Evolutionary conservation across 768 basidiomycete species (phyloP).

Genomic region (Pisolithus microcarpus): DNA sequence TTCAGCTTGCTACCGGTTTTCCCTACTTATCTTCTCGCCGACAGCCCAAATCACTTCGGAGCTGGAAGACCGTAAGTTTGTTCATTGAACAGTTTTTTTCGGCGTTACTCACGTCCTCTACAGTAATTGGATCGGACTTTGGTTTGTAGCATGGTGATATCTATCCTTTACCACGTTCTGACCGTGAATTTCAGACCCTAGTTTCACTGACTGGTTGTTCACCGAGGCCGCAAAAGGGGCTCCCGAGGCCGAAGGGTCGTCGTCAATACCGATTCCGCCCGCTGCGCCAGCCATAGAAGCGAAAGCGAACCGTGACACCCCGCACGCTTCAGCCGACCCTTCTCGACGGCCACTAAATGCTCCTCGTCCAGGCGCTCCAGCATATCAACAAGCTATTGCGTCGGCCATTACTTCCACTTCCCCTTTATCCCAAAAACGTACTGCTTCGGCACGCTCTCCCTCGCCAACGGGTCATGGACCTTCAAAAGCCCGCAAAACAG

Average conservation of each 20-base stretch:
- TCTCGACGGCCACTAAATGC: conserved; percentile 36
- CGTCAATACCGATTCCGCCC: conserved; percentile 24
- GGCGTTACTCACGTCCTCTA: conserved; percentile 11
- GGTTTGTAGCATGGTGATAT: conserved; percentile 37
- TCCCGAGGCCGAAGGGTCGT: conserved; percentile 40
- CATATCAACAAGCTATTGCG: conserved; percentile 71
- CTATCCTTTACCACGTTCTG: neutral
- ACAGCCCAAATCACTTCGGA: conserved; percentile 83
- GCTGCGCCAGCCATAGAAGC: conserved; percentile 20
- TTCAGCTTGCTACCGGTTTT: conserved; percentile 4
- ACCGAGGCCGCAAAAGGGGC: conserved; percentile 67
- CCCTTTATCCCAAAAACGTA: conserved; percentile 52
- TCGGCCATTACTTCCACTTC: conserved; percentile 50
- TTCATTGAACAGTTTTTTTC: neutral
- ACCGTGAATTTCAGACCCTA: conserved; percentile 44
- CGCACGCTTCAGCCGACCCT: conserved; percentile 31
- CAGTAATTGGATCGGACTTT: conserved; percentile 76
- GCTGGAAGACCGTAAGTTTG: conserved; percentile 64
- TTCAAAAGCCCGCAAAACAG: conserved; percentile 65
- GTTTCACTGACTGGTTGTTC: conserved; percentile 89
- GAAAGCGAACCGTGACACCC: conserved; percentile 25
- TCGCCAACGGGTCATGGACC: conserved; percentile 58
- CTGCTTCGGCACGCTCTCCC: conserved; percentile 57
- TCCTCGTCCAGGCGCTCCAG: conserved; percentile 39
- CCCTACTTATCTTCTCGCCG: conserved; percentile 1